phyloP scores from a whole-genome alignment of 495 filamentous ascomycete genomes.

The Hypoxylon fragiforme region DNA sequence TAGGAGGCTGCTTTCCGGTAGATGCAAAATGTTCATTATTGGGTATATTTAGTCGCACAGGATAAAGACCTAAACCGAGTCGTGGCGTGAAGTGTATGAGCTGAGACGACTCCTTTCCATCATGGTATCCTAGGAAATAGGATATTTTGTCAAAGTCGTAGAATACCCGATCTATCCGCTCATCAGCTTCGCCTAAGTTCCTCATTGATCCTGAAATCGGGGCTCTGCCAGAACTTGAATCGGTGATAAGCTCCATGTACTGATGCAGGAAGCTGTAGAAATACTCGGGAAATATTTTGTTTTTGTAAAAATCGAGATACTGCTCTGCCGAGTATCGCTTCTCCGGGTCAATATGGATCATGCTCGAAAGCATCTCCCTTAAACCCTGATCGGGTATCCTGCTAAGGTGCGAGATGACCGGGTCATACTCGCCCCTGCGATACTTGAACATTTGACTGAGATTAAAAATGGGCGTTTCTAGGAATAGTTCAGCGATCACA shows the following conservation, averaged over 20 bases:
- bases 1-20: constrained; percentile 44
- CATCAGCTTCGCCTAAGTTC: constrained; percentile 81
- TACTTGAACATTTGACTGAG: constrained; percentile 95
- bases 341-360: constrained; percentile 93
- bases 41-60: constrained; percentile 87
- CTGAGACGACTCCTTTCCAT: constrained; percentile 42
- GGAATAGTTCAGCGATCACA: constrained; percentile 94
- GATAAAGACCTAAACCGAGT: constrained; percentile 59
- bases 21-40: constrained; percentile 71
- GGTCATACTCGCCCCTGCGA: constrained; percentile 88
- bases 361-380: constrained; percentile 83
- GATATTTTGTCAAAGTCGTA: constrained; percentile 97
- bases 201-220: constrained; percentile 62
- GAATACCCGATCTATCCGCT: constrained; percentile 89
- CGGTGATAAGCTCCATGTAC: constrained; percentile 94
- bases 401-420: constrained; percentile 72
- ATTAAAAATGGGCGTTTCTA: constrained; percentile 93
- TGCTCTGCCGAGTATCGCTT: constrained; percentile 92
- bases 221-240: constrained; percentile 78
- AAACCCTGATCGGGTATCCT: constrained; percentile 88
- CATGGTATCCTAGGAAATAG: constrained; percentile 79
- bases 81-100: constrained; percentile 42
- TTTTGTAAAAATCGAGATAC: constrained; percentile 88
- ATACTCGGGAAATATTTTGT: constrained; percentile 90
- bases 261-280: constrained; percentile 97